Base-by-base conservation (phyloP, 2,329 filamentous ascomycete species). In the Gremmenia infestans region DNA sequence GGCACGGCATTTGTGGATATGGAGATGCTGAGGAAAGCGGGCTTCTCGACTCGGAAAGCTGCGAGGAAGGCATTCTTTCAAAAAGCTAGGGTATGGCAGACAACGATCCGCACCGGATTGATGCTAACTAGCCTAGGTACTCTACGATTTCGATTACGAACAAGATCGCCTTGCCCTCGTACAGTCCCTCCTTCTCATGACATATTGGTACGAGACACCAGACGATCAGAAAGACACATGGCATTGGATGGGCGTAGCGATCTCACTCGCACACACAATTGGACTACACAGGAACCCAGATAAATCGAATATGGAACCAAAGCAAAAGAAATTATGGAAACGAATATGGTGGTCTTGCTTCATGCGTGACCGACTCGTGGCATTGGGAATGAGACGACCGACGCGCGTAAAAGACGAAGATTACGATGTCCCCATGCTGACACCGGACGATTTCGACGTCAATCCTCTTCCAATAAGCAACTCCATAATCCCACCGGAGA, bases 281-380 rank as follows among this genome's bases (percentile, higher is more conserved):
- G 92, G 93, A 5, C 79, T 97, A 17, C 91, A 97, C 72, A 88
- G 92, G 60, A 89, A 96, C 66, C 91, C 91, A 2, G 81, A 81
- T 32, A 87, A 86, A 55, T 91, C 89, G 8, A 86, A 82, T 64
- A 90, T 96, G 81, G 81, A 88, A 40, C 72, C 76, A 3, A 79
- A 82, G 52, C 87, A 89, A 67, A 88, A 91, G 68, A 89, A 85
- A 67, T 76, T 97, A 50, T 96, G 92, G 89, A 96, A 96, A 74
- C 82, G 92, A 52, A 94, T 97, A 64, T 97, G 93, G 93, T 97
- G 93, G 93, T 96, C 89, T 35, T 95, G 90, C 61, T 96, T 96
- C 68, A 96, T 96, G 84, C 87, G 92, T 53, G 93, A 97, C 72
- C 88, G 92, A 49, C 80, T 97, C 43, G 91, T 97, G 60, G 93